Base-by-base conservation (phyloP, 305 asterid species). In the Vinca major region DNA sequence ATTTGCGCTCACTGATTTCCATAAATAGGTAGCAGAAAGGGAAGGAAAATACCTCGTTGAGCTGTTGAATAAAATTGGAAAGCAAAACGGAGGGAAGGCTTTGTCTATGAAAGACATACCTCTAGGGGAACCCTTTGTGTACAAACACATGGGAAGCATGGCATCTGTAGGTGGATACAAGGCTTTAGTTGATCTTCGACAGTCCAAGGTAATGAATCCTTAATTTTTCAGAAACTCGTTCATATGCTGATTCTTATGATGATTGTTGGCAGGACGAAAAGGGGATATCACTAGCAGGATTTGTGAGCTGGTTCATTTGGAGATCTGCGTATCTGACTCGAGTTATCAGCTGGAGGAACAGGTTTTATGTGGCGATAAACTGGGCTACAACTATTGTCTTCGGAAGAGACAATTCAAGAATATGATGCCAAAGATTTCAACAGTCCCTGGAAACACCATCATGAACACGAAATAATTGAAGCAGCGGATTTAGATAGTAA, bases 301-400 rank as follows among this genome's bases (percentile, higher is more conserved):
- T 89, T 62, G 0, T 77, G 17, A 92, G 96, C 81, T 86, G 98
- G 97, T 68, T 88, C 26, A 73, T 86, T 21, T 89, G 98, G 98
- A 86, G 96, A 13, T 92, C 98, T 3, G 96, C 96, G 36, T 92
- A 92, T 73, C 87, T 92, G 44, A 89, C 97, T 0, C 82, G 96
- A 5, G 96, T 88, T 16, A 69, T 88, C 66, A 92, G 96, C 84
- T 89, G 98, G 98, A 89, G 96, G 79, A 92, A 92, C 87, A 83
- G 95, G 80, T 77, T 92, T 57, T 88, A 92, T 8, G 97, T 92
- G 40, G 93, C 96, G 4, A 76, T 88, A 40, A 92, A 89, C 86
- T 89, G 97, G 98, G 92, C 84, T 10, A 88, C 96, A 17, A 92
- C 97, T 5, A 82, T 89, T 0, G 89, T 88, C 41, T 92, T 92